Conservation (phyloP, 1,139 yeast genomes). For the Blastobotrys elegans region DNA sequence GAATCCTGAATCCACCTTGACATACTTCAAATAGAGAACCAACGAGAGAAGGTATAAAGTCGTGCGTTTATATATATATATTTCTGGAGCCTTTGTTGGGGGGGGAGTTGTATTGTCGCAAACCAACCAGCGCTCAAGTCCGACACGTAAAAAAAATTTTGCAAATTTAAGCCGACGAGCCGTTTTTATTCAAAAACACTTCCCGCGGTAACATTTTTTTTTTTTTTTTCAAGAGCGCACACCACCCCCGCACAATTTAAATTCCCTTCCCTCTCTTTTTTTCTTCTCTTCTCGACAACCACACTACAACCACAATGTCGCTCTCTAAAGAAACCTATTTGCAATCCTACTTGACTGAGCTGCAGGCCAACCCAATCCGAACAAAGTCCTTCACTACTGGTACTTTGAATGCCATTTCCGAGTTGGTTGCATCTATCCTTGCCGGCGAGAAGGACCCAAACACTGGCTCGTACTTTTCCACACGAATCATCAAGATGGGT, state of each 20-base stretch:
- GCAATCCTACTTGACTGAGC: constrained; percentile 24
- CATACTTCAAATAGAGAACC: too few species aligned
- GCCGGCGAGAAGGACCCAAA: constrained; percentile 37
- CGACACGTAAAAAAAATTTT: neutral
- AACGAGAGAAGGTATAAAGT: too few species aligned
- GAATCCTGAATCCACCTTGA: too few species aligned
- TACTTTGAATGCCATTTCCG: constrained; percentile 35
- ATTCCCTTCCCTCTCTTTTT: neutral
- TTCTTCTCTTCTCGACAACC: neutral
- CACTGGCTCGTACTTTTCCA: constrained; percentile 33
- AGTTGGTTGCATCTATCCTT: constrained; percentile 34
- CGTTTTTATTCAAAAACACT: neutral
- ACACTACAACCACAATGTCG: constrained; percentile 12
- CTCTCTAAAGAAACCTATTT: constrained; percentile 18
- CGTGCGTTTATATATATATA: too few species aligned
- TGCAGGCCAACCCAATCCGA: constrained; percentile 29
- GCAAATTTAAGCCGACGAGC: neutral
- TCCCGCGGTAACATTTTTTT: neutral
- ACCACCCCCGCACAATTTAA: neutral
- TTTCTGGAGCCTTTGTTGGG: too few species aligned
- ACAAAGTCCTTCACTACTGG: constrained; percentile 39
- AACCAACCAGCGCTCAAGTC: too few species aligned
- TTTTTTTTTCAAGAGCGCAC: neutral
- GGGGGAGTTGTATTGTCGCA: too few species aligned
- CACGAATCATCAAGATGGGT: constrained; percentile 60